Conservation (phyloP, 345 rosid species). For the Boechera retrofracta region DNA sequence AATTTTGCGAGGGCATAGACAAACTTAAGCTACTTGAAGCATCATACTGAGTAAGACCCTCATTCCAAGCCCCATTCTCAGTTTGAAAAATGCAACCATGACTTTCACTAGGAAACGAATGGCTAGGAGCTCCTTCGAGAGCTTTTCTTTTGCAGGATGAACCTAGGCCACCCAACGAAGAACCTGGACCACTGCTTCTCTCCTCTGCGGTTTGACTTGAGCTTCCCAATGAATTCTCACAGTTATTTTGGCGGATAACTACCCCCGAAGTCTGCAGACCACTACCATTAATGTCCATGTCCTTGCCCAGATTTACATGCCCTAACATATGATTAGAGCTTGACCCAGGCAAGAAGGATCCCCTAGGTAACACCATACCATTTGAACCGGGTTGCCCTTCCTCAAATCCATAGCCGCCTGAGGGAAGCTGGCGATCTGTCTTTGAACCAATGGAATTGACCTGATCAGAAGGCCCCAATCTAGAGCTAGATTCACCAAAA, state of each 20-base stretch:
- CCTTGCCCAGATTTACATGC: slow-evolving; percentile 48
- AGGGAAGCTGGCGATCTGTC: slow-evolving; percentile 56
- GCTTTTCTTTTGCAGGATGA: slow-evolving; percentile 90
- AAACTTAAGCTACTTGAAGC: slow-evolving; percentile 69
- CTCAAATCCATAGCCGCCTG: slow-evolving; percentile 40
- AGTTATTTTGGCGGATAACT: slow-evolving; percentile 42
- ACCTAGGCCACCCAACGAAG: slow-evolving; percentile 68
- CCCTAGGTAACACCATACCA: slow-evolving; percentile 29
- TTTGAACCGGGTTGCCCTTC: slow-evolving; percentile 36
- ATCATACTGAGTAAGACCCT: slow-evolving; percentile 48
- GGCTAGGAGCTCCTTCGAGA: slow-evolving; percentile 82
- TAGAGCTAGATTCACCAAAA: slow-evolving; percentile 70
- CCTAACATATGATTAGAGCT: slow-evolving; percentile 49
- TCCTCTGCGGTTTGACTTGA: slow-evolving; percentile 63
- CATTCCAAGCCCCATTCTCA: slow-evolving; percentile 56
- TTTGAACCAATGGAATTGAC: slow-evolving; percentile 54
- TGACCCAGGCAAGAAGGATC: slow-evolving; percentile 54
- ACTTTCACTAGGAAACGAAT: slow-evolving; percentile 60
- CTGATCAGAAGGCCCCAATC: slow-evolving; percentile 55
- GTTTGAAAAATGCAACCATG: slow-evolving; percentile 64
- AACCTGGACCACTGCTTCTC: slow-evolving; percentile 55
- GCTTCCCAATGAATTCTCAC: slow-evolving; percentile 58
- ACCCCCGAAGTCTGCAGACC: slow-evolving; percentile 47
- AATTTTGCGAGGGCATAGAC: slow-evolving; percentile 56
- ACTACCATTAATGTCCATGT: slow-evolving; percentile 48